These are phyloP conservation scores for Domatiomyces globalis DNA, from an alignment of 2,329 filamentous ascomycete species.

Conservation along the genomic window DNA sequence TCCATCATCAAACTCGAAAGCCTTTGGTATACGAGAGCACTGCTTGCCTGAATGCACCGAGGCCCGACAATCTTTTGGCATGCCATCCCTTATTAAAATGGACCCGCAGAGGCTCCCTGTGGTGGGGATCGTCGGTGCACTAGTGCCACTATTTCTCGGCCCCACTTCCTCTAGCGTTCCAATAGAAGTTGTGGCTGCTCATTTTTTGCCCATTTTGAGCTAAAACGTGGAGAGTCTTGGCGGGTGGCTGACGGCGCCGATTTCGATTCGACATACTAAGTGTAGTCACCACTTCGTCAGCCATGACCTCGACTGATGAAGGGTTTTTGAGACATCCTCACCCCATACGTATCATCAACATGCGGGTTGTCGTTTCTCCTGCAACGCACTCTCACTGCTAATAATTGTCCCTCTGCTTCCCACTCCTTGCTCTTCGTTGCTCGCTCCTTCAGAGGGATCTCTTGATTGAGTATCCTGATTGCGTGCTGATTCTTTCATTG, in stretches of 20 bases:
- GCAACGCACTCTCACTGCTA: background rate
- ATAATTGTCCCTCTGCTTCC: background rate
- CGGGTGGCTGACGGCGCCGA: background rate
- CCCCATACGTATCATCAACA: background rate
- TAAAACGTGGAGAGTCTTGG: background rate
- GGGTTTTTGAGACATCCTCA: slow-evolving; percentile 1
- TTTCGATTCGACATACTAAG: background rate
- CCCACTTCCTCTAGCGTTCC: background rate
- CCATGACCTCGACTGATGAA: background rate
- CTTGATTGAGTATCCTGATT: slow-evolving; percentile 15
- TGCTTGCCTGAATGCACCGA: too few species aligned
- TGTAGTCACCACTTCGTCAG: background rate
- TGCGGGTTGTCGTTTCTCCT: background rate
- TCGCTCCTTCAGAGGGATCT: slow-evolving; percentile 9
- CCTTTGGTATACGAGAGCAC: too few species aligned
- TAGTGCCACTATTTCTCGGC: background rate
- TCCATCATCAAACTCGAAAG: too few species aligned
- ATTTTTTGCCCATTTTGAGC: background rate
- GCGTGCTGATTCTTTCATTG: background rate
- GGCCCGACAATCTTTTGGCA: background rate
- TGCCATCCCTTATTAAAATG: background rate
- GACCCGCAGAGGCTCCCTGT: background rate
- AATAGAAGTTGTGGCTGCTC: background rate
- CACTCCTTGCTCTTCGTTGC: background rate
- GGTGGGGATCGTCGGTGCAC: background rate